These are phyloP conservation scores for Boletus vinaceobasis DNA, from an alignment of 768 basidiomycete genomes.

Conservation along the genomic window DNA sequence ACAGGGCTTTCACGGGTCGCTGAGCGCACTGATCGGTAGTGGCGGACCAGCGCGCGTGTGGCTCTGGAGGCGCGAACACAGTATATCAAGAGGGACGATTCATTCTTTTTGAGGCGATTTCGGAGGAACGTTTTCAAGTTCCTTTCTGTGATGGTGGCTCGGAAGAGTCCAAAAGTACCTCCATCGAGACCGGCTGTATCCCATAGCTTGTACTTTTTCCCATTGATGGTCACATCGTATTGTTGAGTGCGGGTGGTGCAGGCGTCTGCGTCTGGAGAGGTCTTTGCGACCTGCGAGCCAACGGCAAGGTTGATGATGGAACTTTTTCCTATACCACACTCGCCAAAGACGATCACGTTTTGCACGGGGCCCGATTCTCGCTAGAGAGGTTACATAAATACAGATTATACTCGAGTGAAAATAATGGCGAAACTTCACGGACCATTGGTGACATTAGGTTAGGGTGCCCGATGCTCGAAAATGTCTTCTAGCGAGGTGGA, in stretches of 20 bases:
- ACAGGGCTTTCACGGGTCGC: slow-evolving; percentile 28
- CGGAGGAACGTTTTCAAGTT: slow-evolving; percentile 32
- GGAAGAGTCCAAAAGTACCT: slow-evolving; percentile 23
- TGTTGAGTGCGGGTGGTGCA: slow-evolving; percentile 32
- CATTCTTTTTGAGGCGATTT: slow-evolving; percentile 31
- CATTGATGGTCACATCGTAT: slow-evolving; percentile 25
- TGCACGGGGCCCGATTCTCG: neutral
- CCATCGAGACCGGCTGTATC: slow-evolving; percentile 38
- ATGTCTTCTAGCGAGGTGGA: neutral
- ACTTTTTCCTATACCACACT: slow-evolving; percentile 42
- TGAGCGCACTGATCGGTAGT: slow-evolving; percentile 35
- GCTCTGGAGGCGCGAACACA: slow-evolving; percentile 40
- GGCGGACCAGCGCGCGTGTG: slow-evolving; percentile 35
- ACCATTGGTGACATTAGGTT: slow-evolving; percentile 8
- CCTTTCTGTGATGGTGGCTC: slow-evolving; percentile 22
- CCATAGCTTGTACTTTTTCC: slow-evolving; percentile 24
- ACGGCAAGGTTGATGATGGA: slow-evolving; percentile 41
- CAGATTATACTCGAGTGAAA: neutral
- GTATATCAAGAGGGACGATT: slow-evolving; percentile 40
- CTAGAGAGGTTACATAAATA: slow-evolving; percentile 6
- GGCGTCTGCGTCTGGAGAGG: slow-evolving; percentile 32
- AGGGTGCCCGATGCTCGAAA: neutral
- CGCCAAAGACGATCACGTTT: slow-evolving; percentile 46
- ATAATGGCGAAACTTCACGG: slow-evolving; percentile 1
- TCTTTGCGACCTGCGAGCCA: slow-evolving; percentile 27